phyloP scores from a whole-genome alignment of 352 stramenopile genomes.

The Pythium phragmitis region DNA sequence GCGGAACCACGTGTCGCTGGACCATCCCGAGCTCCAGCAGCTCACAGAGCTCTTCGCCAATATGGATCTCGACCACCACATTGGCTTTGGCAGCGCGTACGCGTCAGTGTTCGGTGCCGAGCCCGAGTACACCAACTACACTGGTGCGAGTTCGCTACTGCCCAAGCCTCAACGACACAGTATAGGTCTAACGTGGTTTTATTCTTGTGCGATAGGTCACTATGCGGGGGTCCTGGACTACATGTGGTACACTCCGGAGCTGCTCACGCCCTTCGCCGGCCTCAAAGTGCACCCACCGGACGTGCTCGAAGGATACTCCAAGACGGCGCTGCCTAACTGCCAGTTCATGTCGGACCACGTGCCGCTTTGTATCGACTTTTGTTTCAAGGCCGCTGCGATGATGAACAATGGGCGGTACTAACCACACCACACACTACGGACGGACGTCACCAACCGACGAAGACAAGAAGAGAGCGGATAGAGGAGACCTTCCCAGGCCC shows the following conservation, averaged over 20 bases:
- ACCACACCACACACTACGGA: background rate
- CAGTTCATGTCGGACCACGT: slow-evolving; percentile 97
- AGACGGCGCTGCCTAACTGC: slow-evolving; percentile 94
- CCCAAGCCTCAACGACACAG: background rate
- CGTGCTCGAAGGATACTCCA: slow-evolving; percentile 84
- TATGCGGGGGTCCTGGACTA: slow-evolving; percentile 98
- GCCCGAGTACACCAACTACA: slow-evolving; percentile 98
- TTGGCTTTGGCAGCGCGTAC: slow-evolving; percentile 95
- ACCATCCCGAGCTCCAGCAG: slow-evolving; percentile 91
- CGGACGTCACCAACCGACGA: background rate
- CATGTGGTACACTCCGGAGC: slow-evolving; percentile 96
- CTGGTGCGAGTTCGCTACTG: slow-evolving; percentile 39
- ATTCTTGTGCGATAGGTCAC: slow-evolving; percentile 44
- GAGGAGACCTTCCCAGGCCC: background rate
- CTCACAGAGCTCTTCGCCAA: slow-evolving; percentile 36
- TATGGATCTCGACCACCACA: slow-evolving; percentile 90
- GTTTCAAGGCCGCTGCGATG: slow-evolving; percentile 59
- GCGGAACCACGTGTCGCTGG: slow-evolving; percentile 75
- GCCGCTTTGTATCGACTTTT: slow-evolving; percentile 89
- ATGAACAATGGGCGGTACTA: slow-evolving; percentile 36
- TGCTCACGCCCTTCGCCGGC: slow-evolving; percentile 92
- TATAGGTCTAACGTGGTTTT: background rate
- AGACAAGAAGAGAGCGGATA: slow-evolving; percentile 9
- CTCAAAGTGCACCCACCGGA: slow-evolving; percentile 92
- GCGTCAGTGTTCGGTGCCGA: slow-evolving; percentile 94